Base-by-base conservation (phyloP, 768 basidiomycete genomes). In the Agrocybe pediades region DNA sequence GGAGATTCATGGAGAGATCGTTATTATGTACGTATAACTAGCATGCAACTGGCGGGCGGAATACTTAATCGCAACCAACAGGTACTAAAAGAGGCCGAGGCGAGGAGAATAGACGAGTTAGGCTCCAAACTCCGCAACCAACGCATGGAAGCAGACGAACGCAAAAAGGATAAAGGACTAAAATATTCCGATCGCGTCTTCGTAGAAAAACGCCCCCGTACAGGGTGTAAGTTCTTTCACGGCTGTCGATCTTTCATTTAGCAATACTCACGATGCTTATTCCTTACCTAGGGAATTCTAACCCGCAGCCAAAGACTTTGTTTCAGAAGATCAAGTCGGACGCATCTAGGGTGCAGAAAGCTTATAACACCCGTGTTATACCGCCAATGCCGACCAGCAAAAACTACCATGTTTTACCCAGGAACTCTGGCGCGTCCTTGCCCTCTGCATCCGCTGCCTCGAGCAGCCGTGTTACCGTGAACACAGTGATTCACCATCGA, bases 251-350 rank as follows among this genome's bases (percentile, higher is more conserved):
- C 25, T 41, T 55, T 58, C 21, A 58, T 41, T 61, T 53, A 59
- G 40, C n/a, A 49, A 25, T 36, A 57, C 56, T 62, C 51, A 59
- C 33, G 39, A 45, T 51, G 36, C 43, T 50, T 57, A 45, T 46
- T 54, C 36, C 33, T 36, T 45, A 41, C 25, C 30, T 50, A 79
- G 79, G 76, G 75, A 69, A 68, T 3, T 41, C 49, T 6, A 58
- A 64, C 42, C 65, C 64, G 9, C 77, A 69, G 58, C 84, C 87
- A 19, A 91, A 86, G 71, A 78, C 86, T 15, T 73, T 92, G 17
- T 86, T 93, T 60, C 87, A 92, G 73, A 91, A 88, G 71, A 85
- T 89, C 6, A 82, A 82, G 53, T 75, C 75, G 40, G 87, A 91
- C 61, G 85, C 88, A 9, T 84, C 81, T 23, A 87, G 82, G 67